Conservation (phyloP, 78 protist species). For the Pigoraptor vietnamica region DNA sequence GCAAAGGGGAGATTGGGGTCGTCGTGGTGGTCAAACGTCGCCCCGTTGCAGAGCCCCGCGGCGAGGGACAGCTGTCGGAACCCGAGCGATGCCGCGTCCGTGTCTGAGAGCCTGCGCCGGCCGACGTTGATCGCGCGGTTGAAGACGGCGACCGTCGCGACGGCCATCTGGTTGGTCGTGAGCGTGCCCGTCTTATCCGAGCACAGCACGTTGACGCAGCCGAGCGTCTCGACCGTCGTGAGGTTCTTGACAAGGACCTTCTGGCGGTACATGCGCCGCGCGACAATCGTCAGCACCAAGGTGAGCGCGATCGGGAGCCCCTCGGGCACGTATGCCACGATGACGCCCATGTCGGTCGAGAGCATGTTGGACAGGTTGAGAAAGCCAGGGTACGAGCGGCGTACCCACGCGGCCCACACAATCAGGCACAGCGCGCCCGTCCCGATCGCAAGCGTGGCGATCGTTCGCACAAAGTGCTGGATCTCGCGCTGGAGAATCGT, state of each 20-base stretch:
- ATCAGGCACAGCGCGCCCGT: conserved; percentile 15
- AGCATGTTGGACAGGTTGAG: too few species aligned
- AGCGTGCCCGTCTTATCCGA: conserved; percentile 97
- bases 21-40: not conserved
- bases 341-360: not conserved
- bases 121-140: too few species aligned
- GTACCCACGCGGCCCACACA: too few species aligned
- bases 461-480: conserved; percentile 66
- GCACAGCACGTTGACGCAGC: conserved; percentile 86
- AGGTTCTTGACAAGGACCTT: conserved; percentile 75
- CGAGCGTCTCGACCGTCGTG: conserved; percentile 81
- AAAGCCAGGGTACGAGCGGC: too few species aligned
- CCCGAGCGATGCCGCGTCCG: conserved; percentile 21
- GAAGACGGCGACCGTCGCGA: conserved; percentile 26
- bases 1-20: too few species aligned
- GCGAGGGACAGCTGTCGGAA: not conserved
- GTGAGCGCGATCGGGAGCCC: conserved; percentile 92
- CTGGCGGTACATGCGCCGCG: conserved; percentile 69
- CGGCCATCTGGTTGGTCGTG: conserved; percentile 85
- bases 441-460: conserved; percentile 66
- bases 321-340: conserved; percentile 91
- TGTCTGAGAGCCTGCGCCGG: not conserved
- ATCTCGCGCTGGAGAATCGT: conserved; percentile 79
- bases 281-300: conserved; percentile 83
- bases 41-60: conserved; percentile 5